Evolutionary conservation across 2,329 filamentous ascomycete genomes (phyloP), one percentile per base, ranked within the genome.

Genomic region (Sordariomycetes sp.): DNA sequence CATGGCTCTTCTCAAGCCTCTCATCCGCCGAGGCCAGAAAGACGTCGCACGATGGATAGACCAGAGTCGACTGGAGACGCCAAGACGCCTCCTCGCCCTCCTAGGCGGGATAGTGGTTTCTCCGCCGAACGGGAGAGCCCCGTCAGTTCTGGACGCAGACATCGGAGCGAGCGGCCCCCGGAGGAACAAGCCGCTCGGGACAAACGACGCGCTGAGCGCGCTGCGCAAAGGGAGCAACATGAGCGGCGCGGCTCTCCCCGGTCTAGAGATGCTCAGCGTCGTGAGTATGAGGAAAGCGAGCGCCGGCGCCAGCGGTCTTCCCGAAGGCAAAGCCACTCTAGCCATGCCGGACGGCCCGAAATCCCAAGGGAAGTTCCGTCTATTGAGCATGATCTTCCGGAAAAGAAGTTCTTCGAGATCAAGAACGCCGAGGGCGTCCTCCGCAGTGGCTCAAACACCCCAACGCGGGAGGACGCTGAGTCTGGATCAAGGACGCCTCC

Each of bases 101-200:
- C 52, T 34, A 57, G 61, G 35, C 59, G 60, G 35, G 66, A 70
- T 38, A 69, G 64, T 38, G 66, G 65, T 1, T 59, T 61, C 39
- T 60, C 64, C 4, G 53, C 56, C n/a, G n/a, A n/a, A n/a, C n/a
- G n/a, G 14, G 63, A 64, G n/a, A 59, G 48, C 38, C 54, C 56
- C 29, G 54, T 51, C 29, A 49, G 50, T 30, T 52, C 55, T 23
- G 43, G 48, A 18, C 47, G 48, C 36, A 50, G 44, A 34, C 56
- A 58, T 27, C 61, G 66, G 25, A 28, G 25, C 25, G 25, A 5
- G 25, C 25, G 8, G 37, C 68, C 63, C 3, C 52, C 59, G 3
- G 66, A 71, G 40, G 66, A 72, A 43, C 66, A 69, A 39, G 64
- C 58, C 12, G 64, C 60, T 3, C 64, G 70, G 35, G 69, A 74